Conservation (phyloP, 495 filamentous ascomycete genomes). For the Daldinia vernicosa region DNA sequence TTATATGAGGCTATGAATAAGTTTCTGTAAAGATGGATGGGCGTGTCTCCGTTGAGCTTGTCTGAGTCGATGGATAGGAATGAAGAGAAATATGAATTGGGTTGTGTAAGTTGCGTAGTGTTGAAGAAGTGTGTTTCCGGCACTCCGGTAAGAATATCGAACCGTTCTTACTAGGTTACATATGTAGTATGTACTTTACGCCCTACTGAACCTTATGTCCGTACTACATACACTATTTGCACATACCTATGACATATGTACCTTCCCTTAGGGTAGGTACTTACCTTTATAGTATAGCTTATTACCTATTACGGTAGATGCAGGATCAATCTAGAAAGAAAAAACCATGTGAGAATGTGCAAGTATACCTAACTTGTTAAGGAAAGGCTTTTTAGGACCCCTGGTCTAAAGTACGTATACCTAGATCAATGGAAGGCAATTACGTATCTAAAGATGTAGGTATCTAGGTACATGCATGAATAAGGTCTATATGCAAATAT, state of each 20-base stretch:
- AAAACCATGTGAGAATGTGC: background rate
- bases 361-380: background rate
- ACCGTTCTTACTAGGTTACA: background rate
- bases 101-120: slow-evolving; percentile 17
- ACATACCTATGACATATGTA: background rate
- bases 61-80: background rate
- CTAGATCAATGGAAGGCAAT: background rate
- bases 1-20: background rate
- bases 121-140: slow-evolving; percentile 27
- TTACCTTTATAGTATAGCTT: background rate
- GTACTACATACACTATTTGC: background rate
- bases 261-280: background rate
- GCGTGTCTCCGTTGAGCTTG: slow-evolving; percentile 1
- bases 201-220: background rate
- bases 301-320: background rate
- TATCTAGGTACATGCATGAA: background rate
- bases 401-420: background rate
- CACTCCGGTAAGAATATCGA: slow-evolving; percentile 19
- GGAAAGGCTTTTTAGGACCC: background rate
- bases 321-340: background rate
- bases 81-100: slow-evolving; percentile 7
- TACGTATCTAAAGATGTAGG: slow-evolving; percentile 3
- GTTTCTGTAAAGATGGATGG: background rate
- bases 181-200: too few species aligned
- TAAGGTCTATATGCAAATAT: background rate